Percentiles rank a stretch among this genome's conserved stretches.
phyloP scores from a whole-genome alignment of 1,284 basidiomycete genomes.

The Phellopilus nigrolimitatus region DNA sequence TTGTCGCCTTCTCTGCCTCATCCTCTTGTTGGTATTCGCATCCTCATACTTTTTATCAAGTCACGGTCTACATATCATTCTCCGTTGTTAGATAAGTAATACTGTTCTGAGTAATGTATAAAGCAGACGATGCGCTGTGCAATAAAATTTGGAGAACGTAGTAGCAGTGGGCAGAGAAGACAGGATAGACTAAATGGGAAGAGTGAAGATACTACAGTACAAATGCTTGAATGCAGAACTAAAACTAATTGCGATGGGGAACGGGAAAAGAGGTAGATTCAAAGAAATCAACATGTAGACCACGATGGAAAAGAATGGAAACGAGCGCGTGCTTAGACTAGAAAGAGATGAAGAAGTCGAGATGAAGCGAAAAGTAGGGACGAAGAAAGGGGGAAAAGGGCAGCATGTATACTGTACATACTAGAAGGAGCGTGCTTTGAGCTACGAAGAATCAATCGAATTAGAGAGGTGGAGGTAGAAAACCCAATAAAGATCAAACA shows the following conservation, averaged over 20 bases:
- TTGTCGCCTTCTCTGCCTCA: too few relatives aligned
- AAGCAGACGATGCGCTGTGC: background rate
- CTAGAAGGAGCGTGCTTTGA: slow-evolving; percentile 8
- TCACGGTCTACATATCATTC: background rate
- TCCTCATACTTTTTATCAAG: background rate
- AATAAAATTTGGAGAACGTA: background rate
- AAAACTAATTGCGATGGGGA: background rate
- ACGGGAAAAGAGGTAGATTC: background rate
- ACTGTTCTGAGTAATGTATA: slow-evolving; percentile 1
- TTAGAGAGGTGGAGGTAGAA: background rate
- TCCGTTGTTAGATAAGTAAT: slow-evolving; percentile 1
- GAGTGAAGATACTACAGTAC: slow-evolving; percentile 3
- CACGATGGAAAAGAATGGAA: background rate
- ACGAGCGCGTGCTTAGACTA: background rate
- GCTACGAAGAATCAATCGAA: background rate
- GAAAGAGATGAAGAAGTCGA: background rate
- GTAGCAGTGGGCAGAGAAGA: background rate
- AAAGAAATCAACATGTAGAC: slow-evolving; percentile 7
- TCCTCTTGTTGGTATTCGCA: background rate
- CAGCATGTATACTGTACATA: slow-evolving; percentile 8
- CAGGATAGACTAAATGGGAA: background rate
- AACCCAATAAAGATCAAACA: background rate
- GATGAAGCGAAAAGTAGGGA: background rate
- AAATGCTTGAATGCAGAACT: background rate
- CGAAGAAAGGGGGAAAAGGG: background rate